Evolutionary conservation across 2,329 filamentous ascomycete genomes (phyloP), one percentile per base, ranked within the genome.

Genomic region (Trichoderma polysporum): DNA sequence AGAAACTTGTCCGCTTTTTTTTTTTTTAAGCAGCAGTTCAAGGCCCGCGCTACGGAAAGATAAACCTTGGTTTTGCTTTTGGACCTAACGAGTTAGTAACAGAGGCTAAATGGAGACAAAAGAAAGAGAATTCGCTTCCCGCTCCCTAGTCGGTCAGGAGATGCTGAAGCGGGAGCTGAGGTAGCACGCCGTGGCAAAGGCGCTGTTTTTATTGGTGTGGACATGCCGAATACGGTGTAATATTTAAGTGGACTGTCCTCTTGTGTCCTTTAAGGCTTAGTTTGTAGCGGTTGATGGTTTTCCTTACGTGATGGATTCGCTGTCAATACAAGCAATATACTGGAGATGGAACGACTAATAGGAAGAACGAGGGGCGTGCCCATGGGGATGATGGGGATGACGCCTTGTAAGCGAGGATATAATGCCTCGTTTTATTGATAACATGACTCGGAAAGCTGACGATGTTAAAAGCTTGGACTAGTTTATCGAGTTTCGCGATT

Each of bases 301-400:
- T 25, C 60, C 5, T 63, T 63, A 63, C 60, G 60, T 63, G 60
- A 63, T 63, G 60, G 27, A 63, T 63, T 41, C 22, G 29, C 41
- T 31, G 54, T 39, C 54, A 41, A 45, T 41, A 58, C 25, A 33
- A n/a, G n/a, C n/a, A 35, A 17, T 17, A 25, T 12, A 27, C 35
- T 41, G 22, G 35, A n/a, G 19, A 45, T 33, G 22, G 22, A 29
- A 45, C 39, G n/a, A 47, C 58, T 29, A 31, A 39, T 22, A 50
- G 50, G 25, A 9, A 25, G 10, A 31, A 29, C 39, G 37, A 29
- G 56, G 37, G 27, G 56, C 56, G 56, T 31, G 59, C 59, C 56
- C 35, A 45, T 45, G 56, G 35, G 54, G 54, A 58, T 27, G 19
- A 50, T 35, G 58, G 41, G 58, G 54, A 33, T 45, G 37, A 59